Base-by-base conservation (phyloP, 2,329 filamentous ascomycete species). In the Aureobasidium sp. region DNA sequence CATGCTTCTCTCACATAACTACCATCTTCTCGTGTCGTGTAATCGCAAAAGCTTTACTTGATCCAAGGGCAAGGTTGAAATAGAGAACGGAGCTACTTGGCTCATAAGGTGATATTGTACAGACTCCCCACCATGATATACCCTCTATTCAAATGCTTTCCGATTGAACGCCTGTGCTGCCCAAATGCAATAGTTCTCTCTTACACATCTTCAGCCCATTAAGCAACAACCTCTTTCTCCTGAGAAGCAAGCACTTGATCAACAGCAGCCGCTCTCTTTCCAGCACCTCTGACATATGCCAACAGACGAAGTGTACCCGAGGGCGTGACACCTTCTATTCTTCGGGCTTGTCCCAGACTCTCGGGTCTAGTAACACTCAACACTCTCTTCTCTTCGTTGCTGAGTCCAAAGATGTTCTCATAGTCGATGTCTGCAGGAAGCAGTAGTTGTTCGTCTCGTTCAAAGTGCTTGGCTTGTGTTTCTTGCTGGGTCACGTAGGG, bases 271-370 rank as follows among this genome's bases (percentile, higher is more conserved):
- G 51, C 51, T 29, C 51, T 55, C 51, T 55, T 55, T 1, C 72
- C 72, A 36, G 69, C 72, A 2, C 75, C 77, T 66, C 78, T 79
- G n/a, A 91, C 85, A 71, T 84, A 82, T 27, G 79, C 80, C 62
- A 93, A 74, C 64, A 94, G 71, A 61, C 84, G 70, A 66, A 82
- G 65, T 29, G 79, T 78, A 0, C 79, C 80, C 34, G 74, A 72
- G 0, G 80, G 79, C 64, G 80, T 82, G n/a, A 82, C 81, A 2
- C 93, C 93, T 74, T 99, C 94, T 12, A 97, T 84, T 15, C 94
- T 79, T 53, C 91, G 82, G 36, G 93, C 93, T 81, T 97, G 94
- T 0, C 90, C 93, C 25, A 99, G 80, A 64, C 85, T 95, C 75
- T 95, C 90, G 0, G 94, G 94, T 57, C 84, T 79, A 1, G 90